Conservation (phyloP, 1,284 basidiomycete species). For the Tilletia caries region DNA sequence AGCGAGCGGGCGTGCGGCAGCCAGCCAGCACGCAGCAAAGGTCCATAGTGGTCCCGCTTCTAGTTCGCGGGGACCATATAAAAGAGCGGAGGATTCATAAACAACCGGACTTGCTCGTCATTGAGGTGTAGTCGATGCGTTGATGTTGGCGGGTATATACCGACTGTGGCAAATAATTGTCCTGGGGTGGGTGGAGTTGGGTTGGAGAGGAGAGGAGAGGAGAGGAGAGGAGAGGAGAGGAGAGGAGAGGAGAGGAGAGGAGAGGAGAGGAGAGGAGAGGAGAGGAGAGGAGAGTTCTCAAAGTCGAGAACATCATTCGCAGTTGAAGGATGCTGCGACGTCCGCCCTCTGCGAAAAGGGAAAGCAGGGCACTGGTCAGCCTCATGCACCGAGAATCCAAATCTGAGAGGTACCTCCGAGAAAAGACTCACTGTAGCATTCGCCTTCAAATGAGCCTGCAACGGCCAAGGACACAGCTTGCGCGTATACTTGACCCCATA, state of each 20-base stretch:
- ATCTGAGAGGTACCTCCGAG: no score
- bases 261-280: background rate
- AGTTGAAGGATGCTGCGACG: background rate
- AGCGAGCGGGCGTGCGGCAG: no score
- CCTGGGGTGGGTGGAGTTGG: no score
- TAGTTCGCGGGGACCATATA: no score
- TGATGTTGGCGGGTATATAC: no score
- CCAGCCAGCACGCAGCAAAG: no score
- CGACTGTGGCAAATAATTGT: no score
- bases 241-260: background rate
- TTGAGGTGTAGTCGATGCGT: no score
- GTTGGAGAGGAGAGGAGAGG: background rate
- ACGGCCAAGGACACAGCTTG: conserved; percentile 23
- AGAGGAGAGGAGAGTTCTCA: background rate
- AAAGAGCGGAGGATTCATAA: no score
- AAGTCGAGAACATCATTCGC: background rate
- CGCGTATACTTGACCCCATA: conserved; percentile 23
- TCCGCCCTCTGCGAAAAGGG: background rate
- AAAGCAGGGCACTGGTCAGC: no score
- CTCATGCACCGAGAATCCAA: background rate
- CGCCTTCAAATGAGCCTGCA: conserved; percentile 4
- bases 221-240: background rate
- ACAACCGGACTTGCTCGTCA: no score
- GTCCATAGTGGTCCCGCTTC: no score
- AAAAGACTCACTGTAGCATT: conserved; percentile 2